Percentiles rank a stretch among this genome's conserved stretches.
Conservation (phyloP, 176 grass and related monocot genomes). For the Olyra latifolia region DNA sequence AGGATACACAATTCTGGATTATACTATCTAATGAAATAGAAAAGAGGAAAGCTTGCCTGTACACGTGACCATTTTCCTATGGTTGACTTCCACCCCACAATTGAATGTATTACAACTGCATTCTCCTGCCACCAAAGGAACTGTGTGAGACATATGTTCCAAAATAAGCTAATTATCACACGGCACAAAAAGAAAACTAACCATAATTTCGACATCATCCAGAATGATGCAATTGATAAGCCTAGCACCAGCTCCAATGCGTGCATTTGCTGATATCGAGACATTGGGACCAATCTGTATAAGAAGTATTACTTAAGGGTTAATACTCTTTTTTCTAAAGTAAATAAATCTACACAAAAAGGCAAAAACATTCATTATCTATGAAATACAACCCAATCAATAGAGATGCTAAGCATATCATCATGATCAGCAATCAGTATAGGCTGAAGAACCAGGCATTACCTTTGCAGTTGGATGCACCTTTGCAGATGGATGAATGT, state of each 20-base stretch:
- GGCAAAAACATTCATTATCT: slow-evolving; percentile 1
- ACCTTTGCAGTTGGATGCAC: slow-evolving; percentile 99
- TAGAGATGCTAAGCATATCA: background rate
- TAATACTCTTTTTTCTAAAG: background rate
- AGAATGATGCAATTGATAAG: slow-evolving; percentile 98
- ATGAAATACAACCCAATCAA: background rate
- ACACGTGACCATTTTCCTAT: slow-evolving; percentile 98
- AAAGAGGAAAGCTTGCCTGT: slow-evolving; percentile 62
- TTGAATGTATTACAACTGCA: slow-evolving; percentile 97
- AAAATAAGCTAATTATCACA: slow-evolving; percentile 16
- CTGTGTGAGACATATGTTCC: slow-evolving; percentile 18
- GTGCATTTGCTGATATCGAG: slow-evolving; percentile 96
- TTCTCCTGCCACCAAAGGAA: slow-evolving; percentile 72
- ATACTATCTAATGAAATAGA: slow-evolving; percentile 9
- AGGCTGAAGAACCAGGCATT: slow-evolving; percentile 10
- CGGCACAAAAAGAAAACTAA: slow-evolving; percentile 27
- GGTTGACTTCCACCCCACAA: slow-evolving; percentile 94
- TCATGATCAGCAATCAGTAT: slow-evolving; percentile 18
- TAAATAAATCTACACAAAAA: background rate
- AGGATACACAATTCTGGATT: background rate
- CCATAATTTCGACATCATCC: slow-evolving; percentile 99
- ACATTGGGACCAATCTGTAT: slow-evolving; percentile 99
- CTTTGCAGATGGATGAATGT: slow-evolving; percentile 97
- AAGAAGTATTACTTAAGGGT: slow-evolving; percentile 7
- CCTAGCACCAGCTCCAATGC: slow-evolving; percentile 91